phyloP scores from a whole-genome alignment of 345 rosid genomes.

The Euphorbia peplus region DNA sequence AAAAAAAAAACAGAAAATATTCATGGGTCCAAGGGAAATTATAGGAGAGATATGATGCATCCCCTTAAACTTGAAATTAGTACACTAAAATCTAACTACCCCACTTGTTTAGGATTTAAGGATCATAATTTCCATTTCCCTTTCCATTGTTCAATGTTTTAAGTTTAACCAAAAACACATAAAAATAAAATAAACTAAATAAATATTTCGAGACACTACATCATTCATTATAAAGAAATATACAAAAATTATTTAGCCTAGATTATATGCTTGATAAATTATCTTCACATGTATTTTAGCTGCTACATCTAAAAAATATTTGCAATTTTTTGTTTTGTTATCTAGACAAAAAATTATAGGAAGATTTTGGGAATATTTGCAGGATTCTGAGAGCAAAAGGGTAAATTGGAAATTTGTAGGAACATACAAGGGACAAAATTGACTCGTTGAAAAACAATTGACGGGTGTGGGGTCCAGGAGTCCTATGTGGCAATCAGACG shows the following conservation, averaged over 20 bases:
- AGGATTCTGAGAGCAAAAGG: conserved; percentile 12
- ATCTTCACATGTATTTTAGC: conserved; percentile 13
- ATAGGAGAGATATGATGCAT: conserved; percentile 24
- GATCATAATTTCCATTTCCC: conserved; percentile 25
- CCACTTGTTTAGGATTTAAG: conserved; percentile 43
- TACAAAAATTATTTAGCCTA: neutral
- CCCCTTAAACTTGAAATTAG: conserved; percentile 23
- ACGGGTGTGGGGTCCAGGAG: neutral
- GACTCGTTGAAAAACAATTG: neutral
- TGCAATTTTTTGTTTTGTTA: conserved; percentile 4
- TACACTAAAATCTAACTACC: neutral
- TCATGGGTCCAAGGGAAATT: conserved; percentile 38
- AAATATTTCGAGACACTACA: neutral
- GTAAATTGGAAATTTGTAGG: neutral
- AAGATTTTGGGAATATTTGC: conserved; percentile 31
- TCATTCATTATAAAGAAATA: neutral
- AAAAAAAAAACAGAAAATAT: neutral
- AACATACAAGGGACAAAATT: neutral
- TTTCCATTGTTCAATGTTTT: conserved; percentile 2
- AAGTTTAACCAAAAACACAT: too few species aligned
- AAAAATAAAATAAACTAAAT: too few species aligned
- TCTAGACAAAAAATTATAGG: conserved; percentile 18
- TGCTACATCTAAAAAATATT: conserved; percentile 1
- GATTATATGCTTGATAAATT: neutral
- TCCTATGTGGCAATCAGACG: conserved; percentile 1